phyloP scores from a whole-genome alignment of 768 basidiomycete genomes.

The Ramaria rubella region DNA sequence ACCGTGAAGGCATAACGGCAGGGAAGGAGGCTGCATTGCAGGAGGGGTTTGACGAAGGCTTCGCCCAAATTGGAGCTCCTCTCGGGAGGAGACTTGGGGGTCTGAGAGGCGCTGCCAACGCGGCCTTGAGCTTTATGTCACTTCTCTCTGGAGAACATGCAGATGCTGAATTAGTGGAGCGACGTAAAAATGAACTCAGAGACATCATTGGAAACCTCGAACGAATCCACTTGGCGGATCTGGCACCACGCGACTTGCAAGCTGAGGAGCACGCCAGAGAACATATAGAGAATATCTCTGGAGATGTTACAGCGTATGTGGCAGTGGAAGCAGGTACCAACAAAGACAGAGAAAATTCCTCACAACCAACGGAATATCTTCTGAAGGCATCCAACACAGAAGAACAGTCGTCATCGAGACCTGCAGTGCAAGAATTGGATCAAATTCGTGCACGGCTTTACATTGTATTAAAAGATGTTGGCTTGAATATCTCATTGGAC shows the following conservation, averaged over 20 bases:
- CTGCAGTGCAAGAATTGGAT: neutral
- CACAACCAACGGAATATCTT: neutral
- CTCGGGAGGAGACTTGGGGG: conserved; percentile 71
- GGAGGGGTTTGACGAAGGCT: conserved; percentile 85
- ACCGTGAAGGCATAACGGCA: conserved; percentile 91
- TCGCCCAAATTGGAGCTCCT: conserved; percentile 62
- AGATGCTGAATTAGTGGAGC: conserved; percentile 13
- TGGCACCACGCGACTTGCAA: conserved; percentile 70
- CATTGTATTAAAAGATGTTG: neutral
- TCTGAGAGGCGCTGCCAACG: conserved; percentile 66
- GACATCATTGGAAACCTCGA: conserved; percentile 52
- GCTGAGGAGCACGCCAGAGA: conserved; percentile 71
- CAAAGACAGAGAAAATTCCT: too few species aligned
- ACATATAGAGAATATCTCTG: conserved; percentile 37
- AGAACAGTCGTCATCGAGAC: neutral
- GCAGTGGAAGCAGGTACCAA: neutral
- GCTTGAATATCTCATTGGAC: neutral
- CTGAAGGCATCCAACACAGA: neutral
- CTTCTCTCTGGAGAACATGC: conserved; percentile 16
- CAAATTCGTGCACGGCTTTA: neutral
- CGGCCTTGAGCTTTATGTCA: conserved; percentile 51
- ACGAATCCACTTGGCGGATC: conserved; percentile 57
- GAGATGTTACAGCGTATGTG: neutral
- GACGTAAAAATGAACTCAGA: conserved; percentile 39
- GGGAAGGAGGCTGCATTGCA: conserved; percentile 88